Evolutionary conservation across 805 yeast species (phyloP), one percentile per base, ranked within the genome.

Genomic region (Saccharomycopsis fodiens): DNA sequence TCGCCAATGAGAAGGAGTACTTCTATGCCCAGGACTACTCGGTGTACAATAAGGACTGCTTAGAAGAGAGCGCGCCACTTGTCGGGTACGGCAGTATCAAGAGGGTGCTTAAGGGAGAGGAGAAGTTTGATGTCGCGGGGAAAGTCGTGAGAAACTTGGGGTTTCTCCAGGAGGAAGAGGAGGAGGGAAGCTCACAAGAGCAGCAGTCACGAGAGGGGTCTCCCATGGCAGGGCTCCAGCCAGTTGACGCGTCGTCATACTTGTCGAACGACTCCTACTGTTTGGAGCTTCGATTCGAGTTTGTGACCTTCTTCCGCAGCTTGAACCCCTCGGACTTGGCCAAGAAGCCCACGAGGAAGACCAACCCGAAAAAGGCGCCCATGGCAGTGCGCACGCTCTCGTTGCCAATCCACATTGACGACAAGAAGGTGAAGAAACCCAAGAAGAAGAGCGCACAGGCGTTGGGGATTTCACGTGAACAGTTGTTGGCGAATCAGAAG

Each of bases 341-440:
- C 8, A 19, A 45, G n/a, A 15, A 32, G 13, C 19, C 38, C 23
- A 35, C 12, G 13, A 34, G 22, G 15, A 39, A 38, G 17, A 45
- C 27, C 6, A 41, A 17, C 16, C n/a, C 43, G 3, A 39, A 23
- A 38, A 42, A 40, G 32, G 50, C 50, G 12, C 51, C 48, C 41
- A 46, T 41, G 22, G 53, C 53, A 12, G 20, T 42, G n/a, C 29
- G 53, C 19, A 50, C 53, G 2, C 30, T 43, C n/a, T 50, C 53
- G 16, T 23, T 50, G 17, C 53, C 53, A 3, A 30, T 41, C n/a
- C 21, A 29, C 10, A n/a, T 31, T 29, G 34, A 16, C 23, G 34
- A 21, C 3, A 41, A 19, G 29, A 41, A 12, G 23, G 20, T 20
- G 15, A 22, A 15, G 15, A 36, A 36, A 4, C 31, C 17, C 3